Conservation (phyloP, 2,329 filamentous ascomycete genomes). For the Hypoxylon sp. region DNA sequence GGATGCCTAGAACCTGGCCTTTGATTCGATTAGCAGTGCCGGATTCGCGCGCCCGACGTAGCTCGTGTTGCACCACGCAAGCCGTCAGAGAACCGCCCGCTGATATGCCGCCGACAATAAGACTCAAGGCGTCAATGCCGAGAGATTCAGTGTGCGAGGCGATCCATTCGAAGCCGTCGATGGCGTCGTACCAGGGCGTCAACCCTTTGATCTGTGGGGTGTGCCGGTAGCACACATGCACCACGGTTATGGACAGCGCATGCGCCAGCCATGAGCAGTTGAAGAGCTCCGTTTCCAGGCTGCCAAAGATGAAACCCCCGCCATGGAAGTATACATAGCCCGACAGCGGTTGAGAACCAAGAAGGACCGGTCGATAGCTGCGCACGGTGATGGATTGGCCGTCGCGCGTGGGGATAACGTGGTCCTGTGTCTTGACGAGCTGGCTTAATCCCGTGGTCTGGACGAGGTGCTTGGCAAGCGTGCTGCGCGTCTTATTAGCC, state of each 20-base stretch:
- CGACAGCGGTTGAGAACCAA: conserved; percentile 56
- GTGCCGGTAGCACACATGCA: conserved; percentile 69
- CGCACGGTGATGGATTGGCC: conserved; percentile 60
- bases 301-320: conserved; percentile 68
- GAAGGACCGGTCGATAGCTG: conserved; percentile 60
- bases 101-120: conserved; percentile 63
- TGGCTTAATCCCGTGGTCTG: conserved; percentile 45
- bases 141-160: conserved; percentile 58
- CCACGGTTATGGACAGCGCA: conserved; percentile 57
- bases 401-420: conserved; percentile 61
- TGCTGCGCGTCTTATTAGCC: conserved; percentile 54
- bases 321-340: conserved; percentile 65
- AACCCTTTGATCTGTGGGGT: conserved; percentile 65
- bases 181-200: conserved; percentile 63
- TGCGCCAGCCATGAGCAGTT: conserved; percentile 61
- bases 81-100: conserved; percentile 60
- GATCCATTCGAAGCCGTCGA: conserved; percentile 66
- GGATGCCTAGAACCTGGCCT: conserved; percentile 64
- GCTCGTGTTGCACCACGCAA: conserved; percentile 54
- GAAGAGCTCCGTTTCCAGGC: conserved; percentile 64
- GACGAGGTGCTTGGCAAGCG: conserved; percentile 41
- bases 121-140: conserved; percentile 55
- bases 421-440: conserved; percentile 48
- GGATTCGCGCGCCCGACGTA: conserved; percentile 52
- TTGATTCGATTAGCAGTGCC: conserved; percentile 51